Evolutionary conservation across 192 early-diverging fungal genomes (phyloP), one percentile per base, ranked within the genome.

Genomic region (Spizellomyces punctatus): DNA sequence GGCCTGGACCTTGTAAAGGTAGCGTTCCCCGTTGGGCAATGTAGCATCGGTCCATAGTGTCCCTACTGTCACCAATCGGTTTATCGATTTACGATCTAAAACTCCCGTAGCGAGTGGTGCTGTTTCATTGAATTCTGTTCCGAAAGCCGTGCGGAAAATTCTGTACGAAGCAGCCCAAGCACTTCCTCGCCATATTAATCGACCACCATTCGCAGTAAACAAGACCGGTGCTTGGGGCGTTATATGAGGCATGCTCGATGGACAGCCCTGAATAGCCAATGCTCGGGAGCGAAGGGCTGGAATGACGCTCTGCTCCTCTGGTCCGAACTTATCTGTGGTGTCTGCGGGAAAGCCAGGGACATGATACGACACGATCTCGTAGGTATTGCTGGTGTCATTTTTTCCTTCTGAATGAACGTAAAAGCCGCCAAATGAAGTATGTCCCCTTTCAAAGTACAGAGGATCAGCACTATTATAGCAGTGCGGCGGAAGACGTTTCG

Each of bases 331-430:
- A 55, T 72, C 60, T 4, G 63, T n/a, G 50, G 61, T 64, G 54
- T 56, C 27, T 46, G 67, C 60, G 17, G 56, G 76, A 61, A 75
- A 75, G 8, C 76, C 76, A 0, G 76, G 76, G 17, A 43, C 49
- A 58, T 78, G 76, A 48, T 73, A 78, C 5, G 71, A 67, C 65
- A 46, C 74, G 19, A 57, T 60, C 22, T 72, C 66, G 16, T 46
- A 49, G 50, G 47, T 58, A 17, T 64, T 52, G 17, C 21, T 61
- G 17, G 59, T 61, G 59, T 61, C 59, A 27, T 5, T 19, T 42
- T 61, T 61, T 16, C 59, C 59, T 52, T 78, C 77, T 36, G 44
- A 43, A 59, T 78, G 77, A 12, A 73, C 72, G 52, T 59, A 75
- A 69, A 74, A 78, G 43, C 77, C 77, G 46, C 77, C 77, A 14